A percentile compares a stretch with the other conserved stretches of the same genome.
These are phyloP conservation scores for Musa beccarii DNA, from an alignment of 176 grass and related monocot species.

Conservation along the genomic window DNA sequence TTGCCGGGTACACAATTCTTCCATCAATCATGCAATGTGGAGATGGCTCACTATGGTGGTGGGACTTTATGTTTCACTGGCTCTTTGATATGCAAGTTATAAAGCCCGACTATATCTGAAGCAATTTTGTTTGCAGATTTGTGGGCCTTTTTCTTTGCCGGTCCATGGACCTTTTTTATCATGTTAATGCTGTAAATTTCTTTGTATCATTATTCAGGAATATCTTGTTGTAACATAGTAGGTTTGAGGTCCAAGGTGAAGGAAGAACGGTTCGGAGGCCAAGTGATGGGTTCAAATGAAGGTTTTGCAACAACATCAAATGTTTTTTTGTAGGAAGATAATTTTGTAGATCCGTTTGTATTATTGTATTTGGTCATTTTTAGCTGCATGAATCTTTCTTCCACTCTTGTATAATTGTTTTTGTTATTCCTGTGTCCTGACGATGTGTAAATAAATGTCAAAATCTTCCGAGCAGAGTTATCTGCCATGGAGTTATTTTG, in stretches of 20 bases:
- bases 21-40: not conserved
- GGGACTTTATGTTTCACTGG: not conserved
- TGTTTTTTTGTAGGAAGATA: not conserved
- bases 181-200: too few relatives aligned
- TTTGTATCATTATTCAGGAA: too few relatives aligned
- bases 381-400: not conserved
- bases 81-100: not conserved
- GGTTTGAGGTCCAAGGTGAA: too few relatives aligned
- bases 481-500: too few relatives aligned
- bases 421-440: not conserved
- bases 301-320: not conserved
- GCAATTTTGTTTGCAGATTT: too few relatives aligned
- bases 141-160: not conserved
- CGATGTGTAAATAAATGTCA: not conserved
- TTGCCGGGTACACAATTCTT: not conserved
- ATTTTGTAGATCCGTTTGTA: not conserved
- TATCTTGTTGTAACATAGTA: too few relatives aligned
- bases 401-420: not conserved
- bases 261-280: slow-evolving; percentile 30
- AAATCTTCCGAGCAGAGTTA: not conserved
- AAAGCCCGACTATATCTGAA: not conserved
- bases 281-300: slow-evolving; percentile 34
- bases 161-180: too few relatives aligned
- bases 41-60: not conserved
- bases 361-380: not conserved